Base-by-base conservation (phyloP, 306 rosid genomes). In the Vachellia collinsii region DNA sequence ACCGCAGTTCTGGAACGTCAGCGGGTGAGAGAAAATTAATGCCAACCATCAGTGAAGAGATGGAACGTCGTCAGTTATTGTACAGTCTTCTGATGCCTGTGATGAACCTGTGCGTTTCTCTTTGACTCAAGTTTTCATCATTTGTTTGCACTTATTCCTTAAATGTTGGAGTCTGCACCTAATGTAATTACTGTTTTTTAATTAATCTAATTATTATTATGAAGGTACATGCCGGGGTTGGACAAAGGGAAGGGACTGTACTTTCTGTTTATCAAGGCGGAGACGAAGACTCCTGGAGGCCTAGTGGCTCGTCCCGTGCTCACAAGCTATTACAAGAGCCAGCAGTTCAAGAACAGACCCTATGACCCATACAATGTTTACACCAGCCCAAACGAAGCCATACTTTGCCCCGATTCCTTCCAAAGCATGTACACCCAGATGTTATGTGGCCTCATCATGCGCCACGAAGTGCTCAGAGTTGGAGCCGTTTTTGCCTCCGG, bases 401-500 rank as follows among this genome's bases (percentile, higher is more conserved):
- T 95, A 62, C 90, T 95, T 29, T 95, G 98, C 75, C 41, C 84
- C 0, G 98, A 95, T 79, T 93, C 97, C 5, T 90, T 91, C 66
- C 99, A 95, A 38, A 87, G 93, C 90, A 93, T 95, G 99, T 95
- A 95, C 79, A 78, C 97, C 0, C 99, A 95, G 76, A 95, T 95
- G 99, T 66, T 95, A 1, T 95, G 99, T 25, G 99, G 99, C 66
- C 90, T 95, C 76, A 47, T 89, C 76, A 89, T 88, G 97, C 97
- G 94, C 80, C 79, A 53, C 4, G 70, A 93, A 74, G 99, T 95
- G 50, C 97, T 95, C 42, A 77, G 98, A 0, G 91, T 95, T 3
- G 98, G 99, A 0, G 99, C 98, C 0, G 91, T 95, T 14, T 95
- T 95, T 1, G 98, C 98, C 80, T 95, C 99, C 8, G 98, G 98